phyloP scores from a whole-genome alignment of 257 asterid species.

The Henckelia pumila region DNA sequence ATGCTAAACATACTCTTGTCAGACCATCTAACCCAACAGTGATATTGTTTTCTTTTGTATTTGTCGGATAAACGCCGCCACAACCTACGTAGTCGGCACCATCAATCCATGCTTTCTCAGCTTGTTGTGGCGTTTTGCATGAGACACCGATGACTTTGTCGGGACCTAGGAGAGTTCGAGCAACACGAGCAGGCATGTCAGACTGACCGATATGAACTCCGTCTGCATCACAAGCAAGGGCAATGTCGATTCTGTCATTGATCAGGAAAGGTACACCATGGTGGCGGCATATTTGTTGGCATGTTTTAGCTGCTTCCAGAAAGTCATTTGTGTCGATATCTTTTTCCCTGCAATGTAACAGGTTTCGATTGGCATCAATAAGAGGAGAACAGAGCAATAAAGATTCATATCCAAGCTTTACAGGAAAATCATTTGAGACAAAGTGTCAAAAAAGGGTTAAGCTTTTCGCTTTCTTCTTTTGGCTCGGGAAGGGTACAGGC shows the following conservation, averaged over 20 bases:
- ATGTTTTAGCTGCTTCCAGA: conserved; percentile 76
- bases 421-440: conserved; percentile 6
- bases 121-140: conserved; percentile 86
- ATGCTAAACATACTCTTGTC: conserved; percentile 52
- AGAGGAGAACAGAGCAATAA: neutral
- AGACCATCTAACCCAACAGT: conserved; percentile 78
- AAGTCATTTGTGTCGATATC: conserved; percentile 73
- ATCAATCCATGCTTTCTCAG: conserved; percentile 67
- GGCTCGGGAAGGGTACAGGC: neutral
- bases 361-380: conserved; percentile 6
- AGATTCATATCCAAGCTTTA: neutral
- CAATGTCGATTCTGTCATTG: conserved; percentile 82
- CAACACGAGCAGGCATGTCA: conserved; percentile 75
- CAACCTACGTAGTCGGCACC: conserved; percentile 97
- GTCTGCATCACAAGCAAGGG: conserved; percentile 88
- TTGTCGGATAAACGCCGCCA: conserved; percentile 89
- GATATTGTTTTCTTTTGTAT: conserved; percentile 69
- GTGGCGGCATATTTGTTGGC: conserved; percentile 56
- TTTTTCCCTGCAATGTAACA: conserved; percentile 59
- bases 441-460: neutral
- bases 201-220: conserved; percentile 95
- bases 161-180: conserved; percentile 81
- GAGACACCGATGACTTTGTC: conserved; percentile 84
- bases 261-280: conserved; percentile 69
- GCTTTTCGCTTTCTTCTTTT: neutral